Percentiles rank a stretch among this genome's conserved stretches.
Evolutionary conservation across 345 rosid species (phyloP).

Genomic region (sweet orange (Citrus sinensis)): DNA sequence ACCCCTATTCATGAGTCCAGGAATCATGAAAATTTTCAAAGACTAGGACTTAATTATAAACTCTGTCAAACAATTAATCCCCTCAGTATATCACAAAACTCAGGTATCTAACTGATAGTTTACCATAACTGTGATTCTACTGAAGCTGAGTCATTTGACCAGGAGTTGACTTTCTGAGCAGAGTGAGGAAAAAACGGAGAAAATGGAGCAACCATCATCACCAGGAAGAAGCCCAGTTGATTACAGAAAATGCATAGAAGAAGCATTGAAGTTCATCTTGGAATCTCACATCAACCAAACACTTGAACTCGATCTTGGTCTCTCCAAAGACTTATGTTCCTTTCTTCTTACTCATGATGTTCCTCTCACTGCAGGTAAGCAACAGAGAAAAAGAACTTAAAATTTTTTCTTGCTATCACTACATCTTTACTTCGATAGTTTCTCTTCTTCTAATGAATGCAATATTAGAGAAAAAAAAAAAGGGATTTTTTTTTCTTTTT

Average conservation of each 20-base stretch:
- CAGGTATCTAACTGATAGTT: not conserved
- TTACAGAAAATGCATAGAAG: slow-evolving; percentile 35
- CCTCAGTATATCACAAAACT: not conserved
- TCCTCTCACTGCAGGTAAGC: slow-evolving; percentile 12
- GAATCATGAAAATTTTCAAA: no score
- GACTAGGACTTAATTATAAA: not conserved
- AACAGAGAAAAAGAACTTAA: not conserved
- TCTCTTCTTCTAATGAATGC: not conserved
- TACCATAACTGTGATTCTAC: not conserved
- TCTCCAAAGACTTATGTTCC: slow-evolving; percentile 47
- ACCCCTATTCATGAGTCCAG: no score
- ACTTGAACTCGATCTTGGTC: slow-evolving; percentile 28
- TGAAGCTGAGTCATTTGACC: not conserved
- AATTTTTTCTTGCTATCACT: not conserved
- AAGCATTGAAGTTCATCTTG: slow-evolving; percentile 44
- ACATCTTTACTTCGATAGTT: not conserved
- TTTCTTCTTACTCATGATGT: slow-evolving; percentile 15
- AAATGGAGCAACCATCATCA: slow-evolving; percentile 23
- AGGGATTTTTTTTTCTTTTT: not conserved
- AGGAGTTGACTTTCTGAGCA: not conserved
- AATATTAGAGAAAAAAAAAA: not conserved
- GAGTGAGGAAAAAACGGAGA: not conserved
- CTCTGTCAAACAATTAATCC: not conserved
- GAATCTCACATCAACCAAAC: slow-evolving; percentile 27
- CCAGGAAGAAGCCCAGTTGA: slow-evolving; percentile 19